Base-by-base conservation (phyloP, 257 asterid species). In the Vinca minor region DNA sequence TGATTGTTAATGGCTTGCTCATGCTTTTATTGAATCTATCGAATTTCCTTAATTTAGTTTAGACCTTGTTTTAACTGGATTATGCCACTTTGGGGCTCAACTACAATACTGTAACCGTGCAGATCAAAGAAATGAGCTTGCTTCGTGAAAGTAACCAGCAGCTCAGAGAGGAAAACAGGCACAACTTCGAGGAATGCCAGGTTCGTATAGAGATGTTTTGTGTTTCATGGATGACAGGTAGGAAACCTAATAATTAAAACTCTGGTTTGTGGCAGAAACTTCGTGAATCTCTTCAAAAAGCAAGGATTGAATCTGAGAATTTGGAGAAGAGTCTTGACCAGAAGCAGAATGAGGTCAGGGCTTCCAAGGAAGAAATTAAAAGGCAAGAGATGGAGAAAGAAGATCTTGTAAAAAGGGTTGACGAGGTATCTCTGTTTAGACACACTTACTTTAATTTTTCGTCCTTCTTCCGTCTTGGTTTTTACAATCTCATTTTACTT, bases 111-210 rank as follows among this genome's bases (percentile, higher is more conserved):
- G 7, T 4, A 39, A 38, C 18, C 41, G 3, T 75, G 52, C 76
- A 76, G 81, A 78, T 93, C 64, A 82, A 92, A 77, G 98, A 93
- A 77, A 71, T 93, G 54, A 87, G 68, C 69, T 74, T 93, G 63
- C 98, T 93, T 67, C 95, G 98, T 29, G 98, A 93, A 77, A 93
- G 98, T 63, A 93, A 93, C 52, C 70, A 79, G 61, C 98, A 93
- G 78, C 92, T 93, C 49, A 85, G 98, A 69, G 98, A 87, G 78
- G 98, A 93, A 78, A 93, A 79, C 76, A 77, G 69, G 56, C 87
- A 87, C 68, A 89, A 93, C 71, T 90, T 83, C 41, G 96, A 87
- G 74, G 97, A 93, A 65, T 89, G 98, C 76, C 87, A 85, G 81
- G 81, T 76, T 52, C 28, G 71, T 15, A 38, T 53, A 5, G 8